phyloP scores from a whole-genome alignment of 345 rosid species.

The Cardamine chenopodiifolia region DNA sequence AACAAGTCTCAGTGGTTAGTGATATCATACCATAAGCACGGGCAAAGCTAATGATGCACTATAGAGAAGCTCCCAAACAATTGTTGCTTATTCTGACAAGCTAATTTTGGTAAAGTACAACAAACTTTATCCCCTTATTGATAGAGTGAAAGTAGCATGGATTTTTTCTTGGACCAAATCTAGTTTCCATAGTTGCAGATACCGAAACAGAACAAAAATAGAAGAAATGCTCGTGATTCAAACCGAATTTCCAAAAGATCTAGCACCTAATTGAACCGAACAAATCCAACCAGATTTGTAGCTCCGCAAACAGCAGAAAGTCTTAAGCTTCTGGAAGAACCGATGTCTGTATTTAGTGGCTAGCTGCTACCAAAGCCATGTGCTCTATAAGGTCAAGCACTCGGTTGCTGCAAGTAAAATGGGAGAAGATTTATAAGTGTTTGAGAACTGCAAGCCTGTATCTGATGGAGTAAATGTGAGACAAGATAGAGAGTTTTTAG shows the following conservation, averaged over 20 bases:
- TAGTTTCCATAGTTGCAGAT: slow-evolving; percentile 29
- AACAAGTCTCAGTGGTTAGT: background rate
- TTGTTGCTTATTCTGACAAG: slow-evolving; percentile 19
- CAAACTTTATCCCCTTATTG: slow-evolving; percentile 24
- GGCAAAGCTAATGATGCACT: background rate
- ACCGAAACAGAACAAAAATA: slow-evolving; percentile 19
- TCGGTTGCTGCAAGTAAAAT: slow-evolving; percentile 71
- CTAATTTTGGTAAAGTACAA: slow-evolving; percentile 16
- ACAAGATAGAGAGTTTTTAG: background rate
- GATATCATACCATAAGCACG: background rate
- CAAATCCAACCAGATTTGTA: slow-evolving; percentile 17
- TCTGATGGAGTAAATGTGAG: background rate
- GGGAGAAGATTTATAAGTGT: slow-evolving; percentile 16
- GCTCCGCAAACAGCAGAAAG: background rate
- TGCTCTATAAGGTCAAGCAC: slow-evolving; percentile 95
- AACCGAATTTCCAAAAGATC: slow-evolving; percentile 17
- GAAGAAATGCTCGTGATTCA: slow-evolving; percentile 20
- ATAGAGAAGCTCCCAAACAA: slow-evolving; percentile 1
- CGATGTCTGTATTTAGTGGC: slow-evolving; percentile 30
- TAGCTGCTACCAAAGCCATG: slow-evolving; percentile 87
- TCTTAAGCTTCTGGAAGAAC: slow-evolving; percentile 29
- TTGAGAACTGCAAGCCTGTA: background rate
- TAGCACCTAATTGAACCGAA: slow-evolving; percentile 26
- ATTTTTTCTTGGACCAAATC: slow-evolving; percentile 2
- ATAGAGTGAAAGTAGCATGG: slow-evolving; percentile 22